Evolutionary conservation across 768 basidiomycete genomes (phyloP), one percentile per base, ranked within the genome.

Genomic region (Vararia minispora): DNA sequence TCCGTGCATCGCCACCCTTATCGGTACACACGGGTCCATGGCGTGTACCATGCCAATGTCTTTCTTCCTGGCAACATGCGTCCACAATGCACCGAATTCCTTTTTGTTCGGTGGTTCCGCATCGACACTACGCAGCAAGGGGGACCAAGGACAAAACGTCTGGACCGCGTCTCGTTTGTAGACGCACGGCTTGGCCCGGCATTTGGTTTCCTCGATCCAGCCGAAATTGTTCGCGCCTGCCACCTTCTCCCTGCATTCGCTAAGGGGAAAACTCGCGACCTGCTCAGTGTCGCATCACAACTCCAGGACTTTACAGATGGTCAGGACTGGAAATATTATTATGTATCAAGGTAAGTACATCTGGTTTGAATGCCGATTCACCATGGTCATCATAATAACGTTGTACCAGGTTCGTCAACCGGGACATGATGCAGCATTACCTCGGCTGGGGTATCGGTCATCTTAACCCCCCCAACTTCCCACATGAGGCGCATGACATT

Each of bases 151-250:
- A 18, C 31, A 13, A 14, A n/a, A 14, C 49, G 52, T 0, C 52
- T 71, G 1, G 65, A 59, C 13, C 49, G 56, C 3, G 28, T 74
- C 13, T 58, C 57, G 0, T 74, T 69, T 45, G 43, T 71, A 0
- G 40, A 53, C 2, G 33, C 44, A 4, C 34, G 51, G 7, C 12
- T 11, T 0, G 55, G 58, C 16, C 28, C 35, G 0, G 55, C 62
- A 3, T 73, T 70, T 39, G 61, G 69, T 0, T 73, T 74, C 32
- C 18, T 73, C 0, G 58, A 73, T 44, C 72, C 71, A 0, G 39
- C 41, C 0, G 44, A 51, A 0, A 57, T 74, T 3, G 47, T 74
- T 21, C 51, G 61, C 0, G 61, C 51, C 0, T 52, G 46, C 2
- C 69, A 74, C 42, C 42, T 73, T 2, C 58, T 72, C 6, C 71